phyloP scores from a whole-genome alignment of 345 rosid species.

The Linum usitatissimum region DNA sequence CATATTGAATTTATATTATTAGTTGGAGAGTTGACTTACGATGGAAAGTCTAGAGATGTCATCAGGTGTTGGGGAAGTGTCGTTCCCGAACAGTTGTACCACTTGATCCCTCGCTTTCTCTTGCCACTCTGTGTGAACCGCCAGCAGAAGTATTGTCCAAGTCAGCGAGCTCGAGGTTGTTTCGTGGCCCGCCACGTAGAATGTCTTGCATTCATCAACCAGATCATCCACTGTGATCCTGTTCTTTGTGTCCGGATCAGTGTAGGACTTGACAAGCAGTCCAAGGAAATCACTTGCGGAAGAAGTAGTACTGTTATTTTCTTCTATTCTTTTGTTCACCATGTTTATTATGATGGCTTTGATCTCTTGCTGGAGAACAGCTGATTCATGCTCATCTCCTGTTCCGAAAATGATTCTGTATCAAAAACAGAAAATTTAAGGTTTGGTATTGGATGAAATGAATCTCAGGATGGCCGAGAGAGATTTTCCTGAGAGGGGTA shows the following conservation, averaged over 20 bases:
- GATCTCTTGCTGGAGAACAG: background rate
- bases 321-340: background rate
- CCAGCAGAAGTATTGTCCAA: background rate
- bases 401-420: background rate
- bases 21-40: background rate
- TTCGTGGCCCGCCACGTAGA: slow-evolving; percentile 1
- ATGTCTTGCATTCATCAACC: slow-evolving; percentile 3
- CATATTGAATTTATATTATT: too few species aligned
- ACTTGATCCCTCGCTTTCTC: background rate
- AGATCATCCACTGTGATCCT: background rate
- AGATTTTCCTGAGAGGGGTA: background rate
- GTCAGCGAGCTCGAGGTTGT: background rate
- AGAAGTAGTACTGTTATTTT: background rate
- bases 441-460: too few species aligned
- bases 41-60: background rate
- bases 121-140: background rate
- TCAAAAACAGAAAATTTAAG: background rate
- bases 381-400: background rate
- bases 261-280: background rate
- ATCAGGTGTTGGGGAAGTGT: background rate
- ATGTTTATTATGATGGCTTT: background rate
- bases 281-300: background rate
- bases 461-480: too few species aligned
- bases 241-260: background rate
- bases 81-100: background rate